Evolutionary conservation across 2,329 filamentous ascomycete species (phyloP).

Genomic region (Fusarium newnesense): DNA sequence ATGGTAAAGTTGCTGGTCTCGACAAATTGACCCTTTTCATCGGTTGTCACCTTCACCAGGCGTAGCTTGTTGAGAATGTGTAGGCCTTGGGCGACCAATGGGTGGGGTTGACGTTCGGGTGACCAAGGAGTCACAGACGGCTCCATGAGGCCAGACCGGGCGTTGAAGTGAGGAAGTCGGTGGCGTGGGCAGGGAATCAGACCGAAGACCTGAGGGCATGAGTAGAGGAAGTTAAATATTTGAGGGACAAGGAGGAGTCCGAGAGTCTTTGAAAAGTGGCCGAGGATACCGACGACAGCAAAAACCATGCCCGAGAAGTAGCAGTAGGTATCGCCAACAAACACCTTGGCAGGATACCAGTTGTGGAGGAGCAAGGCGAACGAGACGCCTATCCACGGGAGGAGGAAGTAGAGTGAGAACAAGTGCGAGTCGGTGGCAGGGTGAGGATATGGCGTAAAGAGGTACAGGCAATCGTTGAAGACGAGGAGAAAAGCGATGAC

Average conservation of each 20-base stretch:
- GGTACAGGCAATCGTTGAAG: constrained; percentile 89
- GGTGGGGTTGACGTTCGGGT: constrained; percentile 73
- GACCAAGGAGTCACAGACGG: constrained; percentile 84
- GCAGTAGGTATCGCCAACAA: constrained; percentile 98
- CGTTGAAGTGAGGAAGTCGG: constrained; percentile 88
- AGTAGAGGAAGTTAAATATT: constrained; percentile 97
- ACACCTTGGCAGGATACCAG: constrained; percentile 94
- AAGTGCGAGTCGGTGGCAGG: constrained; percentile 95
- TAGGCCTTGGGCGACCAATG: constrained; percentile 70
- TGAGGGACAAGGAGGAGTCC: constrained; percentile 91
- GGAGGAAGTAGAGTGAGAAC: constrained; percentile 92
- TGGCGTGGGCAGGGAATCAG: constrained; percentile 93
- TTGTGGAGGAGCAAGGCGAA: constrained; percentile 89
- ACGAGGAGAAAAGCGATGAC: constrained; percentile 87
- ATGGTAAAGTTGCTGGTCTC: constrained; percentile 93
- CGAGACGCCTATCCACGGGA: constrained; percentile 94
- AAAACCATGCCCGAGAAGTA: constrained; percentile 99
- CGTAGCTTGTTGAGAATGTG: constrained; percentile 74
- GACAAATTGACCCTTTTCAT: constrained; percentile 75
- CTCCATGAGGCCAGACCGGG: constrained; percentile 84
- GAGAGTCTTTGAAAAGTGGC: constrained; percentile 97
- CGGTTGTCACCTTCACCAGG: constrained; percentile 74
- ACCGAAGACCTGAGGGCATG: constrained; percentile 88
- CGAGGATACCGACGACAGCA: constrained; percentile 93
- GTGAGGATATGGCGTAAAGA: constrained; percentile 85